Evolutionary conservation across 2,329 filamentous ascomycete species (phyloP), one percentile per base, ranked within the genome.

Genomic region (Talaromyces sp.): DNA sequence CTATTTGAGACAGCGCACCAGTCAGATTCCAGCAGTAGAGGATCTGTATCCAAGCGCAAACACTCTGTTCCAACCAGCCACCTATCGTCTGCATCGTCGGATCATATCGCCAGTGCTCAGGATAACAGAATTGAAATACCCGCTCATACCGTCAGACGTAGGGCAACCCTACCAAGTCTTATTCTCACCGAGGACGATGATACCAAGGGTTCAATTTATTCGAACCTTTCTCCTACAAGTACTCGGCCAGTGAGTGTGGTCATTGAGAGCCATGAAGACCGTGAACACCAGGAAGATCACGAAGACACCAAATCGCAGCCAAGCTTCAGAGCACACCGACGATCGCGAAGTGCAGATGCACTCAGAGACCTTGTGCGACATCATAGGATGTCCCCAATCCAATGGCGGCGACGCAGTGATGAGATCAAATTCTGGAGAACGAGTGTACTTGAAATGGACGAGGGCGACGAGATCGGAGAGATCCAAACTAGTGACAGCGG

Each of bases 81-180:
- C 22, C 57, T 57, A 8, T 66, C 65, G 22, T 66, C 65, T 31
- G 39, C 41, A 11, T 66, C 65, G 14, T 66, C 65, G 31, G 65
- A 66, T 41, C 33, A 50, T n/a, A 16, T 62, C 6, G 57, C n/a
- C 11, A 33, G 27, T 19, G 3, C 54, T 37, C 41, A 61, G 47
- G 62, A 64, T 45, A 62, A 14, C n/a, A 67, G 65, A 27, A 64
- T 72, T 24, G 67, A 68, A 5, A 50, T 59, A 19, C 69, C 71
- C 14, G n/a, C 14, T 33, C 67, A 56, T 14, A 67, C 65, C 11
- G 72, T 72, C 27, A 73, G 72, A 45, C 73, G 80, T 66, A 75
- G 80, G 52, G 79, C 79, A 8, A 82, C 80, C 1, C 71, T 82
- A 16, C 80, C 80, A 1, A 82, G 79, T 65, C 68, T 82, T 45